Base-by-base conservation (phyloP, 306 rosid genomes). In the Carpinus viminea region DNA sequence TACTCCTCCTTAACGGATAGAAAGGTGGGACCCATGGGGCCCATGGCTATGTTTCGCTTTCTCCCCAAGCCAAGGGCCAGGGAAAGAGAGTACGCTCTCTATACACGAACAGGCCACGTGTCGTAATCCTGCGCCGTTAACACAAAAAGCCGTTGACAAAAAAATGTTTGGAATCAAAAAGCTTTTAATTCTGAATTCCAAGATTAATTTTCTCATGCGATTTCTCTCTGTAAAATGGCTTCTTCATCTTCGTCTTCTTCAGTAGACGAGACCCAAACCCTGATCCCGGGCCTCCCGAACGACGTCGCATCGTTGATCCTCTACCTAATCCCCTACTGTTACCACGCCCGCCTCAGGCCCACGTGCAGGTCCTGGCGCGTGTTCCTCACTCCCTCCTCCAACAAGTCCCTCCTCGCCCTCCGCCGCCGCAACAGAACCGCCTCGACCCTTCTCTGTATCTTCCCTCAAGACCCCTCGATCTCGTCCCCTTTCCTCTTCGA, bases 281-380 rank as follows among this genome's bases (percentile, higher is more conserved):
- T 94, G 45, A 92, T 94, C 75, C 98, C 95, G 0, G 90, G 86
- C 54, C 90, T 94, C 11, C 97, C 98, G 15, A 85, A 90, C 85
- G 98, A 94, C 80, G 80, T 94, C 7, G 85, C 92, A 0, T 72
- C 84, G 8, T 8, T 80, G 57, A 85, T 92, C 78, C 89, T 94
- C 38, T 88, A 93, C 16, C 78, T 78, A 72, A 36, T 91, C 1
- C 90, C 98, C 0, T 92, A 82, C 74, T 83, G 89, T 3, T 90
- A 92, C 81, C 93, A 85, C 41, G 64, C 81, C 16, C 94, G 95
- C 26, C 85, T 92, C 74, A 92, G 90, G 79, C 61, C 81, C 31
- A 92, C 88, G 62, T 89, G 89, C 86, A 91, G 83, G 76, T 81
- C 97, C 24, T 94, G 98, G 98, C 84, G 82, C 15, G 52, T 61